Conservation (phyloP, 2,329 filamentous ascomycete genomes). For the Cylindrodendrum hubeiense region DNA sequence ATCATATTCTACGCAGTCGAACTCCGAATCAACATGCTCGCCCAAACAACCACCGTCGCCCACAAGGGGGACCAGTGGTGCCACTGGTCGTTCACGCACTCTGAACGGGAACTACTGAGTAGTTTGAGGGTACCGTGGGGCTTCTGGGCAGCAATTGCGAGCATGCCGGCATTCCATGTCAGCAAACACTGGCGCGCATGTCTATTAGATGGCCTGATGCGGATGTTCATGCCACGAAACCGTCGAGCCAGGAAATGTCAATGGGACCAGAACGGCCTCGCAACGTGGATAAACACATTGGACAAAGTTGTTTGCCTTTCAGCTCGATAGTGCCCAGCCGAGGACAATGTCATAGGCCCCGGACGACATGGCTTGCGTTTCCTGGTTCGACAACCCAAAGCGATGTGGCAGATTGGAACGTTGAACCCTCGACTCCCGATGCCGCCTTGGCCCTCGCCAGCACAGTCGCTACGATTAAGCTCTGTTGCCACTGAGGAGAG, state of each 20-base stretch:
- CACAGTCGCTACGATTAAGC: background rate
- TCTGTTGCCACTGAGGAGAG: background rate
- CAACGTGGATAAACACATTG: background rate
- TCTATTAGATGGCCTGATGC: background rate
- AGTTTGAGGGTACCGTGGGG: background rate
- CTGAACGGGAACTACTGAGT: background rate
- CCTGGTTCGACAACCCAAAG: background rate
- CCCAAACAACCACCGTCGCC: background rate
- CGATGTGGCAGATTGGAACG: background rate
- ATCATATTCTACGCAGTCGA: background rate
- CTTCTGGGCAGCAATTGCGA: background rate
- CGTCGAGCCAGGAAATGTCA: too few species aligned
- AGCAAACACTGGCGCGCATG: background rate
- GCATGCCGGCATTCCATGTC: background rate
- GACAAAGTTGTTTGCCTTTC: background rate
- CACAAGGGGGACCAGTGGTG: background rate
- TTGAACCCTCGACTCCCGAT: background rate
- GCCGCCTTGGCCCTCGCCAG: background rate
- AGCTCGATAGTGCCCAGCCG: background rate
- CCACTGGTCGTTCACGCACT: background rate
- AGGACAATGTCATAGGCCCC: background rate
- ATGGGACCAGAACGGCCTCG: background rate
- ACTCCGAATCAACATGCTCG: background rate
- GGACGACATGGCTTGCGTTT: background rate
- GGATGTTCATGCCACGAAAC: background rate